Conservation (phyloP, 2,329 filamentous ascomycete genomes). For the Aurifilum marmelostoma region DNA sequence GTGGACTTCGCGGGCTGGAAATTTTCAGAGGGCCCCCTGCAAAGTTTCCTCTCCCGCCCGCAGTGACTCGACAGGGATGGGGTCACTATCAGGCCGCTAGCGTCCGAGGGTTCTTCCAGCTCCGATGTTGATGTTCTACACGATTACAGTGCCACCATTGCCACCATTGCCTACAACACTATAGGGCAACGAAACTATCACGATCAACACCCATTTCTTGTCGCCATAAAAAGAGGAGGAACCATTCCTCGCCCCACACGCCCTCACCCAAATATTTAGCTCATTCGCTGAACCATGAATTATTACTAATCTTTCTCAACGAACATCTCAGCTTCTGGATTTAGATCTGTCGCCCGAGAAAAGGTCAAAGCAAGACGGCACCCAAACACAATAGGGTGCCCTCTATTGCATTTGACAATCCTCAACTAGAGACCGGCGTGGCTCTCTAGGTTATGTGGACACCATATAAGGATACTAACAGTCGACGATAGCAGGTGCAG, state of each 20-base stretch:
- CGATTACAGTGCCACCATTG: too few relatives aligned
- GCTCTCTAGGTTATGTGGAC: too few relatives aligned
- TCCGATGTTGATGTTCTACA: conserved; percentile 15
- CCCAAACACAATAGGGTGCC: background rate
- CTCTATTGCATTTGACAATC: background rate
- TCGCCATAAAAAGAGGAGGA: background rate
- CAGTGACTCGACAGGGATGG: background rate
- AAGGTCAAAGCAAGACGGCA: background rate
- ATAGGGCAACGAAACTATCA: background rate
- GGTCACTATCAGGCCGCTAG: conserved; percentile 2
- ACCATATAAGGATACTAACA: too few relatives aligned
- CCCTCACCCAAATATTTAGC: background rate
- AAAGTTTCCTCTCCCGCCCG: background rate
- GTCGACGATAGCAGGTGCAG: too few relatives aligned
- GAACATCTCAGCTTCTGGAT: background rate
- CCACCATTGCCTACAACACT: background rate
- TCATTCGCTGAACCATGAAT: background rate
- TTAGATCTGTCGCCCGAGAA: background rate
- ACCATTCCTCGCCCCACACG: background rate
- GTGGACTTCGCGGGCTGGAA: conserved; percentile 20
- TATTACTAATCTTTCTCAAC: background rate
- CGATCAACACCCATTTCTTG: background rate
- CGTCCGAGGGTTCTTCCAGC: conserved; percentile 27
- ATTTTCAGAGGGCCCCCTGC: conserved; percentile 18
- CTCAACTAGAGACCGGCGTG: background rate